These are phyloP conservation scores for Furcasterigmium sp. DNA, from an alignment of 2,329 filamentous ascomycete genomes.

Conservation along the genomic window DNA sequence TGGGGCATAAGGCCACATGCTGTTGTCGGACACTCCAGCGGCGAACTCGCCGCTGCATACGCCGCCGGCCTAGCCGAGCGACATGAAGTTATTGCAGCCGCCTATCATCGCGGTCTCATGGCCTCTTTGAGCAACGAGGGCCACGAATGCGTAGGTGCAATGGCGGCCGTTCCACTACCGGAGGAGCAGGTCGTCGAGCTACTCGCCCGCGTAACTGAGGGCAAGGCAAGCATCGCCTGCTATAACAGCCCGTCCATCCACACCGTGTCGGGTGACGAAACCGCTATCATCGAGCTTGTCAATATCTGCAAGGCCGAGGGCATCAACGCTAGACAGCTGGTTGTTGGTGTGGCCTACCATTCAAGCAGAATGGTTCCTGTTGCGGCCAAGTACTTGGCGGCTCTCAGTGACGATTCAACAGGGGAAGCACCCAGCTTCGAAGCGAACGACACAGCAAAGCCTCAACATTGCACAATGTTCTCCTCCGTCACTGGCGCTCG, in stretches of 20 bases:
- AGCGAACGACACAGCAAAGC: neutral
- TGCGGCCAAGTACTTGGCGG: constrained; percentile 7
- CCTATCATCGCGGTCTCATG: neutral
- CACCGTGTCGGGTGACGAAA: constrained; percentile 44
- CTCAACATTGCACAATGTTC: constrained; percentile 4
- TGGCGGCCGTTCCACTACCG: neutral
- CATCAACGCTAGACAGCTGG: constrained; percentile 1
- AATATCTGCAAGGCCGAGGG: constrained; percentile 23
- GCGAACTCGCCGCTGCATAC: constrained; percentile 33
- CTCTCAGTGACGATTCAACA: no score
- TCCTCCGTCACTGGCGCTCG: constrained; percentile 6
- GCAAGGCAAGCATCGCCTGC: constrained; percentile 21
- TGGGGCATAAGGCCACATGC: constrained; percentile 20
- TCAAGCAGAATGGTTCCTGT: constrained; percentile 9
- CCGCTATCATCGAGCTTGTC: constrained; percentile 34
- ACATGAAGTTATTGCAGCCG: neutral
- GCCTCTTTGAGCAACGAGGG: neutral
- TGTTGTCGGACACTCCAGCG: constrained; percentile 30
- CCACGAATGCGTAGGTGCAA: neutral
- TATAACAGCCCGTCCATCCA: constrained; percentile 47
- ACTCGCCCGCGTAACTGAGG: neutral
- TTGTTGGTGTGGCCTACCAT: constrained; percentile 9
- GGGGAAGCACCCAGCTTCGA: neutral
- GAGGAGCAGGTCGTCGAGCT: neutral
- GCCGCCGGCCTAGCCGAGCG: constrained; percentile 3